Evolutionary conservation across 768 basidiomycete species (phyloP).

Genomic region (Macrolepiota fuliginosa): DNA sequence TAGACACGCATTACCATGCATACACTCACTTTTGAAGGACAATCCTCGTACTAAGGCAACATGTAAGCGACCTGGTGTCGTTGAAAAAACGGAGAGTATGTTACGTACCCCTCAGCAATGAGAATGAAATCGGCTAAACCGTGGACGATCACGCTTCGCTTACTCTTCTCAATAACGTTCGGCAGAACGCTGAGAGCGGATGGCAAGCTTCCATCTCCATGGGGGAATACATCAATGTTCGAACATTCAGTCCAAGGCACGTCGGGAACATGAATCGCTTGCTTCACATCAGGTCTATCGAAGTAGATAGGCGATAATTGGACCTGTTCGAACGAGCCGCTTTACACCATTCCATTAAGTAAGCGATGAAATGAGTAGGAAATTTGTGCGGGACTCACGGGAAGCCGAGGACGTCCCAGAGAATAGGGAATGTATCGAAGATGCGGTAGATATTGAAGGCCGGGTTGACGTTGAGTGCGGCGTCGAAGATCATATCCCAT

Average conservation of each 20-base stretch:
- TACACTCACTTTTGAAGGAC: constrained; percentile 61
- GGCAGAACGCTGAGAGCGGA: constrained; percentile 66
- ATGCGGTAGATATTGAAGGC: constrained; percentile 79
- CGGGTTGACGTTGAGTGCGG: constrained; percentile 61
- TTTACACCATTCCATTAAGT: constrained; percentile 19
- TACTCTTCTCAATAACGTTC: constrained; percentile 73
- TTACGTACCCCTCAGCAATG: constrained; percentile 67
- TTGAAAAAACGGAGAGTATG: neutral
- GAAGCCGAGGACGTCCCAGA: constrained; percentile 84
- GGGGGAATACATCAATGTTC: constrained; percentile 55
- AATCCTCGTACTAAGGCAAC: constrained; percentile 45
- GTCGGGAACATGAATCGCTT: constrained; percentile 69
- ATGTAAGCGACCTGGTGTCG: neutral
- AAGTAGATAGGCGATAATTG: constrained; percentile 69
- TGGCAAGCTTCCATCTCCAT: constrained; percentile 59
- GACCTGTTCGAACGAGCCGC: constrained; percentile 51
- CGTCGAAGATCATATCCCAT: constrained; percentile 65
- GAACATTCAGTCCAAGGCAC: constrained; percentile 67
- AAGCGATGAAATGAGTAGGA: neutral
- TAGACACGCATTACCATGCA: neutral
- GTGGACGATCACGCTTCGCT: constrained; percentile 65
- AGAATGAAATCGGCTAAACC: constrained; percentile 72
- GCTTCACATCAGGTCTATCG: constrained; percentile 64
- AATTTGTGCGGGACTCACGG: constrained; percentile 40
- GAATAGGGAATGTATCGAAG: constrained; percentile 70